Evolutionary conservation across 306 rosid genomes (phyloP), one percentile per base, ranked within the genome.

Genomic region (Quercus parvula): DNA sequence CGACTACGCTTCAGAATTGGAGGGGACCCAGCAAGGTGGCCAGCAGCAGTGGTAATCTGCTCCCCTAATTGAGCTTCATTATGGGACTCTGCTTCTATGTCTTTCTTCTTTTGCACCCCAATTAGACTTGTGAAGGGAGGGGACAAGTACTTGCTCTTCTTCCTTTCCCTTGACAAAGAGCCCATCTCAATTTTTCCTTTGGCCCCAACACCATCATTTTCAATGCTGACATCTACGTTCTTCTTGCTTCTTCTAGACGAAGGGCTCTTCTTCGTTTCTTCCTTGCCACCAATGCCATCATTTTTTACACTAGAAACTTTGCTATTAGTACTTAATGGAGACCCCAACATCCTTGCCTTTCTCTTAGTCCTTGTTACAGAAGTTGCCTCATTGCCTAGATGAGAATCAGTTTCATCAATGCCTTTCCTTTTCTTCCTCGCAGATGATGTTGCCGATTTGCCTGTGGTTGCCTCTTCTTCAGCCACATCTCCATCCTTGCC

Each of bases 81-180:
- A 33, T 13, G 38, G 24, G 82, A 80, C 64, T 85, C 84, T 22
- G 46, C 24, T 75, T 83, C 87, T 6, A 13, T 20, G 38, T 73
- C 78, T 54, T 24, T 79, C 83, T 83, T 89, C 84, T 28, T 76
- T 63, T 83, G 83, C 44, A 70, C 84, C 66, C 51, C 51, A 69
- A n/a, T 58, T 66, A 88, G 31, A 79, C 71, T 79, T 38, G 89
- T 91, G 89, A 91, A 94, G 41, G 98, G 98, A 74, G 97, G 95
- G 44, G 92, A 94, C 85, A 94, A 83, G 86, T 94, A 94, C 88
- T 87, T 91, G 84, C 98, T 94, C 81, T 74, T 91, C 91, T 86
- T 94, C 76, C 95, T 94, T 78, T 91, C 94, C 81, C 98, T 87
- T 1, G 85, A 67, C 72, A 78, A 73, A 56, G 33, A 8, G 31